phyloP scores from a whole-genome alignment of 768 basidiomycete species.

The Suillus ampliporus region DNA sequence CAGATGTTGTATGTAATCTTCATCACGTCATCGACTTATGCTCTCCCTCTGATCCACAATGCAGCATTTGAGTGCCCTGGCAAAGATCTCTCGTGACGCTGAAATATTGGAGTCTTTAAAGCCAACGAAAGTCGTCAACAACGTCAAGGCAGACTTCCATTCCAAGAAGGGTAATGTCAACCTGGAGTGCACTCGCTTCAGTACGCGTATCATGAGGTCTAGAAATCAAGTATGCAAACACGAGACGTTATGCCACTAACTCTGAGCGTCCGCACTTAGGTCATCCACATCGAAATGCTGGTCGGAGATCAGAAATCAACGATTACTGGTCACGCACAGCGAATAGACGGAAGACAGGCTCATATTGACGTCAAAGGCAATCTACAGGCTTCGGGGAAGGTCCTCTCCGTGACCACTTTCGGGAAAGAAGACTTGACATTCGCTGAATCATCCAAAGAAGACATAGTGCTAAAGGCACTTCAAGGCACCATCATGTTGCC shows the following conservation, averaged over 20 bases:
- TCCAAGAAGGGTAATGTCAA: conserved; percentile 37
- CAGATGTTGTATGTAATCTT: conserved; percentile 32
- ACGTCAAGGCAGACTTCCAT: conserved; percentile 37
- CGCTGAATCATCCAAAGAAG: conserved; percentile 49
- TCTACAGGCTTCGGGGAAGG: conserved; percentile 17
- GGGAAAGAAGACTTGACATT: conserved; percentile 60
- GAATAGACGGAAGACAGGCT: conserved; percentile 44
- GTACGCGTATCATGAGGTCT: conserved; percentile 44
- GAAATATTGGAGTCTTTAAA: conserved; percentile 54
- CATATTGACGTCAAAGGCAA: conserved; percentile 34
- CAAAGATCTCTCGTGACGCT: conserved; percentile 51
- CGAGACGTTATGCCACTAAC: not conserved
- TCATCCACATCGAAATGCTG: conserved; percentile 4
- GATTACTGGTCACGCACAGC: conserved; percentile 27
- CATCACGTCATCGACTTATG: not conserved
- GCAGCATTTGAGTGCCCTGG: conserved; percentile 50
- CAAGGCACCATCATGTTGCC: conserved; percentile 23
- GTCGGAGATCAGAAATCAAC: not conserved
- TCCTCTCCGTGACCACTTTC: conserved; percentile 49
- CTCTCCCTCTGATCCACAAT: conserved; percentile 5
- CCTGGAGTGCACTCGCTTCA: conserved; percentile 47
- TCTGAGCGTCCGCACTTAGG: not conserved
- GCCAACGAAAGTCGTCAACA: conserved; percentile 50
- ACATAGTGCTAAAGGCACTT: conserved; percentile 28
- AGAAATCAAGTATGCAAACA: not conserved